Evolutionary conservation across 2,329 filamentous ascomycete species (phyloP), one percentile per base, ranked within the genome.

Genomic region (Arthrinium puccinioides): DNA sequence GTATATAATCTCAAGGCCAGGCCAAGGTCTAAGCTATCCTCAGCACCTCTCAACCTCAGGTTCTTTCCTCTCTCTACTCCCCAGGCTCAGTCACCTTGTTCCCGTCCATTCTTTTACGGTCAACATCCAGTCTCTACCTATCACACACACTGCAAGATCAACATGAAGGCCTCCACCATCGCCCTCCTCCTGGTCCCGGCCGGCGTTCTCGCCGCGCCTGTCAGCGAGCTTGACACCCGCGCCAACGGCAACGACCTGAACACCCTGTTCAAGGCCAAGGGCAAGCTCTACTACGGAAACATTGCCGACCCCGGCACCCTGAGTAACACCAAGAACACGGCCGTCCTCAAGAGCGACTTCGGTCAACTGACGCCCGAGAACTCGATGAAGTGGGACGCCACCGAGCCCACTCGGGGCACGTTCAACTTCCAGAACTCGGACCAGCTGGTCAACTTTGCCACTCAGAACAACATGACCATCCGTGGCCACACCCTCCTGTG

Each of bases 351-450:
- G 44, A 62, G 64, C 37, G 63, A 81, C 56, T 84, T 83, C 44
- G 78, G 79, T 14, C 72, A 77, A 53, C 64, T 84, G 14, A 82
- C 79, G 0, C 70, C 74, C 3, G 81, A 84, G 64, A 84, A 85
- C 66, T 76, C 68, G 53, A 80, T 82, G 72, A 84, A 84, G 60
- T 84, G 79, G 79, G 75, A 82, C 47, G 61, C 70, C 24, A 54
- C 49, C 37, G 54, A 59, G 48, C 33, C 50, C 21, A 51, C 44
- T 19, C 61, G 64, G 43, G 69, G 67, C 42, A 52, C 47, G 3
- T 84, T 78, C 67, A 76, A 61, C 44, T 80, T 78, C 49, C 53
- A 48, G 9, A 59, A 57, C 15, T 68, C 74, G 10, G 79, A 83
- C 55, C 67, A 69, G 51, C 65, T 81, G 9, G 74, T 82, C 42